Base-by-base conservation (phyloP, 768 basidiomycete genomes). In the Xanthoconium purpureum region DNA sequence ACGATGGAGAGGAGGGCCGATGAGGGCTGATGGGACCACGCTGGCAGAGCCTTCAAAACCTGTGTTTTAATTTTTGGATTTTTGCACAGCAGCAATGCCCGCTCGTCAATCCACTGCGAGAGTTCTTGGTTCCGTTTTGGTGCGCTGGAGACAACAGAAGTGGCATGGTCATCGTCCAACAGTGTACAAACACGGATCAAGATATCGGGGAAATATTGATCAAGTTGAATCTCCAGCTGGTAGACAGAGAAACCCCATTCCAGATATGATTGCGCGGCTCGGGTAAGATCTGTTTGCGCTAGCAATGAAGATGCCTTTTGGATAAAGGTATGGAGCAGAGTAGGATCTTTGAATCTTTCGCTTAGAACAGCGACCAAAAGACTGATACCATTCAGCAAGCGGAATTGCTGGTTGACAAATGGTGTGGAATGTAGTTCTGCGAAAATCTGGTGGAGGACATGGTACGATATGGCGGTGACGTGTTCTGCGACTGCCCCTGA, bases 331-430 rank as follows among this genome's bases (percentile, higher is more conserved):
- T 87, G 82, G 36, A 95, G 78, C 10, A 95, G 73, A 2, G 80
- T 80, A 0, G 74, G 62, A 47, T 89, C 79, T 17, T 74, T 69
- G 65, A 91, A 85, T 44, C 81, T 77, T 29, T 77, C 67, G 44
- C 76, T 69, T 55, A 83, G 80, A 39, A 81, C 78, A 5, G 93
- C 78, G 44, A 93, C 77, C 80, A 91, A 87, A 30, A 98, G 71
- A 29, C 83, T 83, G 44, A 96, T 73, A 2, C 84, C 81, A 53
- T 91, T 87, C 39, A 94, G 66, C 30, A 87, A 73, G 13, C 95
- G 84, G 39, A 84, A 71, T 66, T 95, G 91, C 67, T 96, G 92
- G 67, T 91, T 90, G 58, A 96, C 80, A 38, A 97, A 78, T 18
- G 86, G 86, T 0, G 84, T 83, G 11, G 73, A 69, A 55, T 89